phyloP scores from a whole-genome alignment of 2,329 filamentous ascomycete genomes.

The Metarhizium humberi region DNA sequence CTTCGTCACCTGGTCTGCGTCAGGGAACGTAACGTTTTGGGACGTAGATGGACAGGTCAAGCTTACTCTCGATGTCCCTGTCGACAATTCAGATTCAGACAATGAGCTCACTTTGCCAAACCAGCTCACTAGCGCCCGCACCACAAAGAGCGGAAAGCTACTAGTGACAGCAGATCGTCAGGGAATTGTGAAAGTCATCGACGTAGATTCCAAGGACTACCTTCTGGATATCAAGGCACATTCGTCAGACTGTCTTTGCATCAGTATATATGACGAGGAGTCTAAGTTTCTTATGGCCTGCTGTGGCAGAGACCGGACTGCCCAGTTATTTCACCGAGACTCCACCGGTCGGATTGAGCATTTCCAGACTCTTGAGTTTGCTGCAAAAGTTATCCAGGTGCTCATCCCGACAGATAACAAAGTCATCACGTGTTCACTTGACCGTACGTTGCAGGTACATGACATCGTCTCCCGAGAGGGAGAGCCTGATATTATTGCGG shows the following conservation, averaged over 20 bases:
- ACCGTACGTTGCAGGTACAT: conserved; percentile 77
- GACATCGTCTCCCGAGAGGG: conserved; percentile 64
- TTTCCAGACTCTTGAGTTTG: conserved; percentile 88
- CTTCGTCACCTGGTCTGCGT: conserved; percentile 84
- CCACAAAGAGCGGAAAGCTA: conserved; percentile 51
- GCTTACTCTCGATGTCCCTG: conserved; percentile 52
- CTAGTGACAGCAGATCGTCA: conserved; percentile 80
- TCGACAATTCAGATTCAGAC: conserved; percentile 52
- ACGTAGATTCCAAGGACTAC: conserved; percentile 51
- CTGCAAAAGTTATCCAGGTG: conserved; percentile 68
- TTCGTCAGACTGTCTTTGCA: conserved; percentile 72
- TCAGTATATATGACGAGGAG: conserved; percentile 59
- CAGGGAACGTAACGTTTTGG: conserved; percentile 79
- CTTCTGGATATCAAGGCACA: conserved; percentile 76
- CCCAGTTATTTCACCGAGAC: conserved; percentile 71
- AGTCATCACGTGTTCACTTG: conserved; percentile 78
- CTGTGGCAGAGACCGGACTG: conserved; percentile 81
- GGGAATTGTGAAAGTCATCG: conserved; percentile 68
- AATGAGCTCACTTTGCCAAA: conserved; percentile 45
- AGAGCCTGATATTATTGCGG: conserved; percentile 59
- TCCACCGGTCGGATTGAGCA: conserved; percentile 56
- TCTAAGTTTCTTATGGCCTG: conserved; percentile 63
- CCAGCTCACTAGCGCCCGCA: conserved; percentile 49
- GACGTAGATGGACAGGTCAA: conserved; percentile 60
- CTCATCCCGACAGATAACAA: conserved; percentile 67